Conservation (phyloP, 495 filamentous ascomycete species). For the Talaromyces nanjingensis region DNA sequence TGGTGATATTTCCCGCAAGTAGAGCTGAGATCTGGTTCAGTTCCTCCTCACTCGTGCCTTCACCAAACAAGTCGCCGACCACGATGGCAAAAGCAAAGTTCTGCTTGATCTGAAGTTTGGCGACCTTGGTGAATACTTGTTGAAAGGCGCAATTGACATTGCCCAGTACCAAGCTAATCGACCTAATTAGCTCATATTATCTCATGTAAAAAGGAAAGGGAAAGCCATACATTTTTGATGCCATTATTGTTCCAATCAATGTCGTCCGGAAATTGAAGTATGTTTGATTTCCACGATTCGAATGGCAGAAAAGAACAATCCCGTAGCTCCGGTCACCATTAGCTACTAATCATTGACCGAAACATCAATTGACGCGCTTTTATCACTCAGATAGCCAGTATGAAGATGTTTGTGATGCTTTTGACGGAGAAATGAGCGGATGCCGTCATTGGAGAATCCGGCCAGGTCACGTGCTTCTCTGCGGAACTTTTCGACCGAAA, state of each 20-base stretch:
- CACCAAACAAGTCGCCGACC: slow-evolving; percentile 71
- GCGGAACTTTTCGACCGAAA: slow-evolving; percentile 27
- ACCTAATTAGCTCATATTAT: slow-evolving; percentile 8
- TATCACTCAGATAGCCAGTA: background rate
- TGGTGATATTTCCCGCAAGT: slow-evolving; percentile 58
- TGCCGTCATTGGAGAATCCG: slow-evolving; percentile 1
- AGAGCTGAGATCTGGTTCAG: slow-evolving; percentile 53
- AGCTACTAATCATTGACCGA: background rate
- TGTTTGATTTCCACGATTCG: background rate
- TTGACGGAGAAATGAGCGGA: slow-evolving; percentile 23
- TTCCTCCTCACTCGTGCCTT: slow-evolving; percentile 41
- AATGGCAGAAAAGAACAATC: background rate
- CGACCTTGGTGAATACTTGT: slow-evolving; percentile 68
- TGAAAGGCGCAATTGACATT: slow-evolving; percentile 67
- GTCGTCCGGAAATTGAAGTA: background rate
- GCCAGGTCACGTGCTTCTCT: background rate
- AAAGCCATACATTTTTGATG: slow-evolving; percentile 62
- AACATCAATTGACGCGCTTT: background rate
- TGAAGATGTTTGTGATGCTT: background rate
- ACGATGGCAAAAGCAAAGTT: slow-evolving; percentile 78
- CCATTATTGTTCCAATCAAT: slow-evolving; percentile 31
- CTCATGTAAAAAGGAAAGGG: background rate
- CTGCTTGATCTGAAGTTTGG: slow-evolving; percentile 74
- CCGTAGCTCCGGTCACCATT: background rate
- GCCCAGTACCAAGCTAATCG: slow-evolving; percentile 68